Conservation (phyloP, 2,329 filamentous ascomycete species). For the Cercospora citrullina region DNA sequence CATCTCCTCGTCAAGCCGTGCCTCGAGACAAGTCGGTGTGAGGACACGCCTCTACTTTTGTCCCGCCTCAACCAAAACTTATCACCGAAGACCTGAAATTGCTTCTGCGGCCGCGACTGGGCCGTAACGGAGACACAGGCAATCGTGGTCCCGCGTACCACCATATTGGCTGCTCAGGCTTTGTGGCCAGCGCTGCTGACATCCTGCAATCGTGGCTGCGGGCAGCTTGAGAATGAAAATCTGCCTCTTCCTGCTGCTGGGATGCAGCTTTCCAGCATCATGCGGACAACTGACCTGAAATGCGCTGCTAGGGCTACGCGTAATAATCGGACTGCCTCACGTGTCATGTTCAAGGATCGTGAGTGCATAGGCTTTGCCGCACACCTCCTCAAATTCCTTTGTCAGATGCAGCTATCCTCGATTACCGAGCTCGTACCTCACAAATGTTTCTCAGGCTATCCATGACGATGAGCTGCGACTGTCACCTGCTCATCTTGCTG, state of each 20-base stretch:
- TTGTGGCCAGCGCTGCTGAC: not conserved
- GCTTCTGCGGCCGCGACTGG: not conserved
- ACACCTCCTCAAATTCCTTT: not conserved
- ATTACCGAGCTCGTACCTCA: constrained; percentile 1
- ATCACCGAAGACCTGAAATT: not conserved
- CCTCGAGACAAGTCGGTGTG: constrained; percentile 3
- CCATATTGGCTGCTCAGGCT: constrained; percentile 1
- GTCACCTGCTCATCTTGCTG: not conserved
- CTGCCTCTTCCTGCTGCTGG: not conserved
- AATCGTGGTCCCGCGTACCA: not conserved
- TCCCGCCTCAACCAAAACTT: not conserved
- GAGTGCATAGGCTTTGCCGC: not conserved
- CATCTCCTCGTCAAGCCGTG: not conserved
- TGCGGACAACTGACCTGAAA: not conserved
- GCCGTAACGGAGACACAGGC: not conserved
- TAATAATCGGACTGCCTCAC: constrained; percentile 1
- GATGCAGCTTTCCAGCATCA: not conserved
- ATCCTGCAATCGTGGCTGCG: constrained; percentile 1
- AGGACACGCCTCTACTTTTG: not conserved
- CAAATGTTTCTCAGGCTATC: not conserved
- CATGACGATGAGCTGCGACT: not conserved
- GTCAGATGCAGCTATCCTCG: constrained; percentile 2
- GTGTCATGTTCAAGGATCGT: not conserved
- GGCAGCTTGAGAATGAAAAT: not conserved
- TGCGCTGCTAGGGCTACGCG: not conserved